Base-by-base conservation (phyloP, 768 basidiomycete species). In the Trametes meyenii region DNA sequence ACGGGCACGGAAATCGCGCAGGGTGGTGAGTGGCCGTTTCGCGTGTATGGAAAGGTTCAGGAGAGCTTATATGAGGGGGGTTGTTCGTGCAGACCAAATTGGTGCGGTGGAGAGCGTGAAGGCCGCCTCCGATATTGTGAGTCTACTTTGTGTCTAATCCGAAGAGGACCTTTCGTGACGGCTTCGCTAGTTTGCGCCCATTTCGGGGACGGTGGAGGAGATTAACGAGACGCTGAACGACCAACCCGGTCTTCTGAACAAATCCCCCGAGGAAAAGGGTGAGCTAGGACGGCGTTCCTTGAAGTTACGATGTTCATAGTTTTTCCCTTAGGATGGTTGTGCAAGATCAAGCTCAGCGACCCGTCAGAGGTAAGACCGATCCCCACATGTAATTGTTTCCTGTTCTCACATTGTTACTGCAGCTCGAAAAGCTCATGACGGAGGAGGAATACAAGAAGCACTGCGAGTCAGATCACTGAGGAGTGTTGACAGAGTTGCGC, bases 81-180 rank as follows among this genome's bases (percentile, higher is more conserved):
- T 10, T 12, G 6, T 35, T n/a, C n/a, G 17, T 58, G 5, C 62
- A 95, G 95, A 90, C 48, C 76, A 86, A 65, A 90, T 96, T 72
- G 95, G 95, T 51, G 92, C 92, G 7, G 94, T 98, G 11, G 95
- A 97, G 75, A 96, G 94, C 63, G 95, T 97, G 58, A 98, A 98
- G 73, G 95, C 95, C 29, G 94, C 94, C 40, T 96, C 95, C 1
- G 95, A 98, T 72, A 95, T 98, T 71, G 92, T 75, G 61, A 73
- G 81, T 77, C 24, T 38, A 7, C 10, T 19, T 13, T 24, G 7
- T 19, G 11, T 1, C 36, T 40, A 3, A 19, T 3, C 21, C 21
- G 5, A 6, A 14, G 8, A 19, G 5, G 13, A 52, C 12, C 5
- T 17, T 23, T 16, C 6, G 12, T 5, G 17, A 26, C 38, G 35